Evolutionary conservation across 2,329 filamentous ascomycete genomes (phyloP).

Genomic region (Xylariaceae sp.): DNA sequence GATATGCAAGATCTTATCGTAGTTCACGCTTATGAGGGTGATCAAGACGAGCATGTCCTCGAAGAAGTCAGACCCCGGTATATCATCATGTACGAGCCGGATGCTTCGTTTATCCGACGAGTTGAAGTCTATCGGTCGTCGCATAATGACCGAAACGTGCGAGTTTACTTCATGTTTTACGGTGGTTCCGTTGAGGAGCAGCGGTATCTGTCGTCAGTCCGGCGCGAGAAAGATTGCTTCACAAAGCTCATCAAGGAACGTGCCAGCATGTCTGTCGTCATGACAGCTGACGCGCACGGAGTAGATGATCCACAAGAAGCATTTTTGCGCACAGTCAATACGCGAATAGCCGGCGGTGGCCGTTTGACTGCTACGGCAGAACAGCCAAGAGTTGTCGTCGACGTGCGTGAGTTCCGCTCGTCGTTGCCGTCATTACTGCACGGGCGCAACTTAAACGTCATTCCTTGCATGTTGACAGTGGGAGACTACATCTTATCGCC

Average conservation of each 20-base stretch:
- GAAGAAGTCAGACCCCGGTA: slow-evolving; percentile 91
- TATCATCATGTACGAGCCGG: slow-evolving; percentile 98
- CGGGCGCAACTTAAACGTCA: slow-evolving; percentile 78
- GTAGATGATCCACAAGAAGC: slow-evolving; percentile 80
- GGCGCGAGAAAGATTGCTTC: slow-evolving; percentile 95
- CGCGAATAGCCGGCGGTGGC: slow-evolving; percentile 89
- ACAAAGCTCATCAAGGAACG: slow-evolving; percentile 92
- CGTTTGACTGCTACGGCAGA: slow-evolving; percentile 76
- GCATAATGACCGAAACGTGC: slow-evolving; percentile 80
- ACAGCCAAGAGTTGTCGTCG: slow-evolving; percentile 86
- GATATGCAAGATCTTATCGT: slow-evolving; percentile 86
- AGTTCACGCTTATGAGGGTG: slow-evolving; percentile 89
- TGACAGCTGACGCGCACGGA: slow-evolving; percentile 65
- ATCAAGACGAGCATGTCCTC: slow-evolving; percentile 92
- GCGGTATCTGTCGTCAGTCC: slow-evolving; percentile 78
- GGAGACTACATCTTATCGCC: slow-evolving; percentile 94
- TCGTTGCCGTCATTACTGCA: slow-evolving; percentile 87
- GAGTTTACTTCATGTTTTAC: slow-evolving; percentile 97
- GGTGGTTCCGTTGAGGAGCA: slow-evolving; percentile 93
- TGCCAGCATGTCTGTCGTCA: slow-evolving; percentile 83
- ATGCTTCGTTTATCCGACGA: slow-evolving; percentile 86
- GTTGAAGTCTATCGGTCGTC: slow-evolving; percentile 96
- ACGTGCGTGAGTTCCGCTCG: slow-evolving; percentile 93
- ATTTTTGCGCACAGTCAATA: slow-evolving; percentile 93
- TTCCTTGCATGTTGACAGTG: slow-evolving; percentile 93